Base-by-base conservation (phyloP, 805 yeast species). In the Pichia kluyveri region DNA sequence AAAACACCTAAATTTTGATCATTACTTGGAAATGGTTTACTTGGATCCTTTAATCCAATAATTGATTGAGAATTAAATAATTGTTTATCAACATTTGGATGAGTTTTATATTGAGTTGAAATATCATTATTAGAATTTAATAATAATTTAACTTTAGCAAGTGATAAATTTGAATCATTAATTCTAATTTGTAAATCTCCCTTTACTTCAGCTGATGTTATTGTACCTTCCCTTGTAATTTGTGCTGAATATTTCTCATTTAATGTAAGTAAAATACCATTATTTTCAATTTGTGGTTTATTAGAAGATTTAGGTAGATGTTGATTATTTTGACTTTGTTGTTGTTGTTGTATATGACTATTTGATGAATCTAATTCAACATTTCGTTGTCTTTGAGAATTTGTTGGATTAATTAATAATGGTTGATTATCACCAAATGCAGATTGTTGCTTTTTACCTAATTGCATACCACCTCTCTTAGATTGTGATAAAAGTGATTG, bases 131-230 rank as follows among this genome's bases (percentile, higher is more conserved):
- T 67, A 31, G 75, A 74, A 23, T 67, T 71, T 40, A 80, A 72
- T 40, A 70, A 65, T 54, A 90, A 69, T 52, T 76, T 60, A 50
- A 93, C 73, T 61, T 77, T 78, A 47, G 88, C 77, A 56, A 75
- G 76, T 14, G 95, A 80, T 54, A 82, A 72, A 38, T 73, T 77
- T n/a, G 84, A 71, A 59, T 89, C 78, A 63, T 84, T 89, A 54
- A 93, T 80, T 63, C 96, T 82, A 62, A 93, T 71, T 67, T 88
- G 95, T 56, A 91, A 72, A 56, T 86, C 95, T 66, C 99, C 98
- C 67, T 87, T 87, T 50, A 89, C 77, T 62, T 90, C 96, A 40
- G 87, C 79, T 19, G 79, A 68, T 19, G 69, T 51, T 46, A 86
- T 65, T 0, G 82, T 73, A 43, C 98, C 98, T 56, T 91, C 97